Evolutionary conservation across 75 land plant genomes (phyloP), one percentile per base, ranked within the genome.

Genomic region (Sequoia sempervirens): DNA sequence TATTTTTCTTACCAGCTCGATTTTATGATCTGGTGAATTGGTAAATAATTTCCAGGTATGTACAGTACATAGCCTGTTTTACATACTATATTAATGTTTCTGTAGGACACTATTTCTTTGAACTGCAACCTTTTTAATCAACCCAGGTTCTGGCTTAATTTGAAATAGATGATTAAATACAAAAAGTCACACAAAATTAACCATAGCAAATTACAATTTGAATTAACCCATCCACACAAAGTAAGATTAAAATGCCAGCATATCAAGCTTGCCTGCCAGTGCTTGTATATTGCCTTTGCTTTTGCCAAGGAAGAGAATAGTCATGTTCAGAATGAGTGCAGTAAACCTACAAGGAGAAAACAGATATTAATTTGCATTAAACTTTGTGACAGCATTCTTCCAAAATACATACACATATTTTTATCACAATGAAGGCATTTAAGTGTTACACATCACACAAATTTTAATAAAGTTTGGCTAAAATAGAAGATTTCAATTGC

Each of bases 221-320:
- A n/a, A n/a, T n/a, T 78, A 78, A 40, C 47, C 47, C 47, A 43
- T 78, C 32, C 26, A 38, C 10, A 43, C 32, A 43, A 23, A 78
- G 32, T 10, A 86, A 76, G 43, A n/a, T 23, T 46, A 83, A 32
- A 83, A 34, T 23, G 26, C 69, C 32, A 38, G 56, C n/a, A 47
- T 3, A 23, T 14, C 45, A 81, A 84, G 78, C 91, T 84, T 91
- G 84, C 99, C 99, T 97, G 85, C 99, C 98, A 70, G 99, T 96
- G 85, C 94, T 92, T 73, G 96, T 91, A 84, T 75, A 93, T 54
- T 97, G 99, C 84, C 96, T 85, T 88, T 91, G 98, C 78, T 92
- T 96, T 88, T 97, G 99, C 98, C 99, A 97, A 76, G 99, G 99
- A 80, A 97, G 96, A 47, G 99, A 96, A 85, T 94, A 97, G 82